A percentile compares a stretch with the other conserved stretches of the same genome.
phyloP scores from a whole-genome alignment of 305 asterid species.

The Coffea humblotiana region DNA sequence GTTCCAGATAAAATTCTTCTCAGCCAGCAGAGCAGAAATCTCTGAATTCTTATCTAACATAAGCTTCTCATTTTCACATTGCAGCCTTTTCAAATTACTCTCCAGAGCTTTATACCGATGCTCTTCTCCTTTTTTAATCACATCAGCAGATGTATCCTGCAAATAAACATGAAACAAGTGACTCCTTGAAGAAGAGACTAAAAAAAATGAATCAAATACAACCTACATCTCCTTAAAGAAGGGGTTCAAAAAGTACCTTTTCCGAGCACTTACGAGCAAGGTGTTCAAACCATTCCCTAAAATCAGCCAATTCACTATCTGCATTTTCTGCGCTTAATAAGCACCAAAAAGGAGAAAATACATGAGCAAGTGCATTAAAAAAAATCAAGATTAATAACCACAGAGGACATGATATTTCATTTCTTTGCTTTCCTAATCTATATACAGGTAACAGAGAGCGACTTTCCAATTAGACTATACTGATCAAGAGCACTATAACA shows the following conservation, averaged over 20 bases:
- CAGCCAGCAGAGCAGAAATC: slow-evolving; percentile 55
- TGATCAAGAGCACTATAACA: background rate
- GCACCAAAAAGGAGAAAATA: slow-evolving; percentile 5
- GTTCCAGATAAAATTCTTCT: slow-evolving; percentile 77
- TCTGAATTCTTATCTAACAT: slow-evolving; percentile 47
- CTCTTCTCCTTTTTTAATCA: slow-evolving; percentile 31
- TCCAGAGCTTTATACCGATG: slow-evolving; percentile 37
- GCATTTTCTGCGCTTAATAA: slow-evolving; percentile 51
- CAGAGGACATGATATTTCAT: background rate
- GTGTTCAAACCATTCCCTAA: slow-evolving; percentile 47
- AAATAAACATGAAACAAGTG: slow-evolving; percentile 17
- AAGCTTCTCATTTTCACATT: slow-evolving; percentile 50
- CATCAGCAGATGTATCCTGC: slow-evolving; percentile 45
- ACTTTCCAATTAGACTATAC: background rate
- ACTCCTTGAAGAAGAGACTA: background rate
- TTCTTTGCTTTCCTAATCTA: background rate
- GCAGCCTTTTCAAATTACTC: slow-evolving; percentile 51
- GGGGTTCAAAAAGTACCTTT: slow-evolving; percentile 28
- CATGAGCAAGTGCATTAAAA: background rate
- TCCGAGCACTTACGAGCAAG: slow-evolving; percentile 42
- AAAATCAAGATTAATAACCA: background rate
- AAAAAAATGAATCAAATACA: background rate
- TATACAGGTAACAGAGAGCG: background rate
- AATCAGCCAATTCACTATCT: slow-evolving; percentile 54
- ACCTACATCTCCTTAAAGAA: background rate